Percentiles rank a stretch among this genome's conserved stretches.
phyloP scores from a whole-genome alignment of 2,329 filamentous ascomycete species.

The Sphaerostilbella broomeana region DNA sequence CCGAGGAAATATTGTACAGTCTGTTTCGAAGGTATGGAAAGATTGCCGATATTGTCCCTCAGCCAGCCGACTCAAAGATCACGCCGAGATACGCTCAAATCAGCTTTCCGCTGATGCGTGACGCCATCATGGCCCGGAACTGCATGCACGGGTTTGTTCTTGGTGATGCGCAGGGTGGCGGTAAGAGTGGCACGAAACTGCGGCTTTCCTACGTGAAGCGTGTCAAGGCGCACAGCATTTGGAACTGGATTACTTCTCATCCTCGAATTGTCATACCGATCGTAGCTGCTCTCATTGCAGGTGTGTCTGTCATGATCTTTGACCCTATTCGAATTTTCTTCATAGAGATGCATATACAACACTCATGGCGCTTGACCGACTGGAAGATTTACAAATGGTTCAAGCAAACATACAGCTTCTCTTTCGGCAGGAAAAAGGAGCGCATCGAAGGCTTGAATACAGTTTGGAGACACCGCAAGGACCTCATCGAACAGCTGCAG shows the following conservation, averaged over 20 bases:
- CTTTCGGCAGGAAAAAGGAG: conserved; percentile 48
- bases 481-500: conserved; percentile 73
- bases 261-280: conserved; percentile 82
- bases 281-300: conserved; percentile 72
- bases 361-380: conserved; percentile 66
- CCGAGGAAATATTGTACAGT: conserved; percentile 79
- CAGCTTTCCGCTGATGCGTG: conserved; percentile 65
- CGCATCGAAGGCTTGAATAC: conserved; percentile 67
- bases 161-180: conserved; percentile 61
- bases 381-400: conserved; percentile 76
- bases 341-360: conserved; percentile 79
- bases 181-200: conserved; percentile 67
- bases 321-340: conserved; percentile 93
- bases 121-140: conserved; percentile 83
- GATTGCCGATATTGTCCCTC: conserved; percentile 74
- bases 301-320: conserved; percentile 80
- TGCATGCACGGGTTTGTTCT: conserved; percentile 84
- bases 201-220: conserved; percentile 78
- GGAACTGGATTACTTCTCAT: conserved; percentile 81
- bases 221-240: conserved; percentile 69
- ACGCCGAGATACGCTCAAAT: conserved; percentile 73
- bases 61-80: conserved; percentile 80
- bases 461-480: conserved; percentile 81
- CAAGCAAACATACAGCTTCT: conserved; percentile 59
- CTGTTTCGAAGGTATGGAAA: conserved; percentile 89